Conservation (phyloP, 805 yeast species). For the Ogataea methanolica region DNA sequence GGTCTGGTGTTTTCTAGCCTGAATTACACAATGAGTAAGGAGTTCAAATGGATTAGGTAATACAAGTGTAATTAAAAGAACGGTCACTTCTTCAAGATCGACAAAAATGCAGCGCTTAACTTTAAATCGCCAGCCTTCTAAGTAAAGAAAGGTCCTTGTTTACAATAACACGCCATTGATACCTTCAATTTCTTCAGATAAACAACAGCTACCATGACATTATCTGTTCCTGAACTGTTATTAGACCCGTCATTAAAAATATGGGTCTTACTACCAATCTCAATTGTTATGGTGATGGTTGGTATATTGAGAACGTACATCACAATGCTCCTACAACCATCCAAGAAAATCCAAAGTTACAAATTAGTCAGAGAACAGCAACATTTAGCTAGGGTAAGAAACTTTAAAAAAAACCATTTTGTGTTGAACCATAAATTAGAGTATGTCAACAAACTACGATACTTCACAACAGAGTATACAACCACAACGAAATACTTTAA, state of each 20-base stretch:
- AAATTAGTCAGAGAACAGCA: constrained; percentile 58
- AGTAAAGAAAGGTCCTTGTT: no score
- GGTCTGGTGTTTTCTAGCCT: no score
- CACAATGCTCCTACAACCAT: constrained; percentile 55
- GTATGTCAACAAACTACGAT: constrained; percentile 53
- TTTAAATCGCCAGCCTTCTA: no score
- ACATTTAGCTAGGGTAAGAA: constrained; percentile 53
- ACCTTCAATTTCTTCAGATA: no score
- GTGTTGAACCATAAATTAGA: constrained; percentile 42
- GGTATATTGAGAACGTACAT: constrained; percentile 74
- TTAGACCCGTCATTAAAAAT: constrained; percentile 78
- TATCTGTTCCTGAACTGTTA: constrained; percentile 45
- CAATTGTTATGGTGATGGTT: constrained; percentile 82
- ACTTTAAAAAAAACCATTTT: constrained; percentile 50
- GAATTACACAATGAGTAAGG: no score
- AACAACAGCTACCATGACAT: constrained; percentile 1
- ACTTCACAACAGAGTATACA: constrained; percentile 36
- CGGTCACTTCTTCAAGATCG: no score
- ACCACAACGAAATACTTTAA: constrained; percentile 48
- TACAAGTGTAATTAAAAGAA: no score
- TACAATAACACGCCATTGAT: no score
- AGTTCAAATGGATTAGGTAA: no score
- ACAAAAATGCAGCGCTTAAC: no score
- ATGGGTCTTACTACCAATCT: constrained; percentile 91
- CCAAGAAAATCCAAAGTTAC: constrained; percentile 48